Evolutionary conservation across 805 yeast species (phyloP), one percentile per base, ranked within the genome.

Genomic region (Ogataea angusta): DNA sequence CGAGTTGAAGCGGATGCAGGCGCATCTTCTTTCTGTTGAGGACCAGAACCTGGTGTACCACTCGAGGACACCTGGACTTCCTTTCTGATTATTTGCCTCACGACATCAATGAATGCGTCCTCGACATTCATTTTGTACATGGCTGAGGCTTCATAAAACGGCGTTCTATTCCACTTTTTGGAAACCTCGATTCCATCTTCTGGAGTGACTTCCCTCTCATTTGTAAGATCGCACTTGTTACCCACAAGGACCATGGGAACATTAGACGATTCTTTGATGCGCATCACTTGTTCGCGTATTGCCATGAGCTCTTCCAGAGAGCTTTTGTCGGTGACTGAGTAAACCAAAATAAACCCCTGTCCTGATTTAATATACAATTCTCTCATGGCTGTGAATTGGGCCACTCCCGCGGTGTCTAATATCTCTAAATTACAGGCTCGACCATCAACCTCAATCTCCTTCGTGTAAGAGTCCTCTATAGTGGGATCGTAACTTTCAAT

Each of bases 401-500:
- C 81, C 22, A 76, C 79, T 22, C 82, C 82, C 0, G 82, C 82
- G 2, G 82, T 76, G 53, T 76, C 82, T 47, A 76, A 65, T 36
- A 85, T 81, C 64, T 91, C 96, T 52, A 91, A 69, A 49, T 85
- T 86, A 57, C 93, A 86, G 4, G 87, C 81, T 50, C 91, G 76
- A 24, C 89, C 95, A 61, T 91, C 96, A 25, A 91, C 81, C 54
- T 83, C 89, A 43, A 88, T 79, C 51, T 86, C 90, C 58, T 88
- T 90, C 34, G 95, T 71, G 64, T 91, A 93, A 1, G 96, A 87
- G 58, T 91, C 98, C 60, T 91, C 99, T 49, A 91, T 93, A 7
- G 99, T 93, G 7, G 99, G 98, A 57, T 91, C 98, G 65, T 91
- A 91, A 26, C 88, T 76, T 56, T 91, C 97, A 40, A 87, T 78